phyloP scores from a whole-genome alignment of 495 filamentous ascomycete species.

The Lepraria neglecta region DNA sequence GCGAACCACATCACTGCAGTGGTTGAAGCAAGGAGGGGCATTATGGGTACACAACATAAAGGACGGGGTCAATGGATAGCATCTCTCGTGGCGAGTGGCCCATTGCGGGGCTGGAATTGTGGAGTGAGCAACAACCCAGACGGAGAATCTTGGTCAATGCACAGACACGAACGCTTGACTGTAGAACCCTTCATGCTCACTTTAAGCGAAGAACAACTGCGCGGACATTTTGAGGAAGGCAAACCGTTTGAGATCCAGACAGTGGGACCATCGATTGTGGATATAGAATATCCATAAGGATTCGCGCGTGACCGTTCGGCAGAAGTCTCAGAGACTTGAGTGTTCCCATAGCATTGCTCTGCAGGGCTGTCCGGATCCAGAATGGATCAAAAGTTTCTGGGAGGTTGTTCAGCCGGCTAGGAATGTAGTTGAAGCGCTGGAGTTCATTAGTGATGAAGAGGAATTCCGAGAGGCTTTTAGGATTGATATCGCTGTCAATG shows the following conservation, averaged over 20 bases:
- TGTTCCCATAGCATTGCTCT: background rate
- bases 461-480: background rate
- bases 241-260: background rate
- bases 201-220: constrained; percentile 6
- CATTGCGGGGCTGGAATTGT: constrained; percentile 8
- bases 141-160: background rate
- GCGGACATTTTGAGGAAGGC: constrained; percentile 8
- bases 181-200: background rate
- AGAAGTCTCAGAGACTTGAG: background rate
- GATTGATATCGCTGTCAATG: background rate
- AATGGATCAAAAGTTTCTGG: background rate
- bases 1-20: background rate
- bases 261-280: background rate
- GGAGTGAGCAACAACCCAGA: background rate
- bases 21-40: background rate
- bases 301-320: no score
- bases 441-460: background rate
- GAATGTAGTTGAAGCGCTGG: background rate
- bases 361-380: background rate
- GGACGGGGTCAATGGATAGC: constrained; percentile 8
- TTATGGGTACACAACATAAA: background rate
- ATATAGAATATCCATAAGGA: background rate
- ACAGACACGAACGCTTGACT: background rate
- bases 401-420: background rate
- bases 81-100: constrained; percentile 10